A percentile compares a stretch with the other conserved stretches of the same genome.
These are phyloP conservation scores for Aspergillus avenaceus DNA, from an alignment of 495 filamentous ascomycete species.

Conservation along the genomic window DNA sequence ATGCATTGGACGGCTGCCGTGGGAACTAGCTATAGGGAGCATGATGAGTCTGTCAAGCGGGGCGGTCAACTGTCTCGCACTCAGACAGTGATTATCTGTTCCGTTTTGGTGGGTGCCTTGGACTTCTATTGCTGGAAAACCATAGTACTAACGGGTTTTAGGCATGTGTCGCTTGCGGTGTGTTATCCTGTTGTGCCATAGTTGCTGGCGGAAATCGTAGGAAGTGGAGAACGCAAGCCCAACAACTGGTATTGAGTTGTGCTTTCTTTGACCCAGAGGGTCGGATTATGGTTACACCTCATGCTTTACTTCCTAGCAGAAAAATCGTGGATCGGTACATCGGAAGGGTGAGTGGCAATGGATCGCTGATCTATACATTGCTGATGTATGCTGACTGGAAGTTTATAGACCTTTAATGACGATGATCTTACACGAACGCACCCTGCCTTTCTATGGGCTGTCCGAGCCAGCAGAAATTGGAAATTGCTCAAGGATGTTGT, in stretches of 20 bases:
- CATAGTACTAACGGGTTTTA: constrained; percentile 16
- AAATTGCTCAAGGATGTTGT: constrained; percentile 59
- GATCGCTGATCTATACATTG: neutral
- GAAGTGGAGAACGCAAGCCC: constrained; percentile 60
- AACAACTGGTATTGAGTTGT: constrained; percentile 72
- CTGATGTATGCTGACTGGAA: neutral
- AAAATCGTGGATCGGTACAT: constrained; percentile 78
- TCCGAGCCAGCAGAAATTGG: constrained; percentile 77
- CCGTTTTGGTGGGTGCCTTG: constrained; percentile 52
- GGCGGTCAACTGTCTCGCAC: constrained; percentile 44
- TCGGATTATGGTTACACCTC: constrained; percentile 71
- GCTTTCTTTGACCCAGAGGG: constrained; percentile 73
- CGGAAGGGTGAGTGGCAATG: constrained; percentile 48
- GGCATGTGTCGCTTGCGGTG: constrained; percentile 58
- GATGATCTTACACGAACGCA: constrained; percentile 75
- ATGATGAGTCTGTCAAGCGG: constrained; percentile 23
- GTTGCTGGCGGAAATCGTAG: constrained; percentile 51
- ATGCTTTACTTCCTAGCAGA: constrained; percentile 73
- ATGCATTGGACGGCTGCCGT: constrained; percentile 85
- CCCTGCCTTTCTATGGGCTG: constrained; percentile 84
- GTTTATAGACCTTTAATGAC: constrained; percentile 54
- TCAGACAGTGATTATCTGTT: constrained; percentile 59
- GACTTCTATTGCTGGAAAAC: neutral
- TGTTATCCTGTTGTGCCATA: constrained; percentile 53
- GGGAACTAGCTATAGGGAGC: constrained; percentile 62